Evolutionary conservation across 805 yeast species (phyloP).

Genomic region (Wickerhamiella sergipiensis): DNA sequence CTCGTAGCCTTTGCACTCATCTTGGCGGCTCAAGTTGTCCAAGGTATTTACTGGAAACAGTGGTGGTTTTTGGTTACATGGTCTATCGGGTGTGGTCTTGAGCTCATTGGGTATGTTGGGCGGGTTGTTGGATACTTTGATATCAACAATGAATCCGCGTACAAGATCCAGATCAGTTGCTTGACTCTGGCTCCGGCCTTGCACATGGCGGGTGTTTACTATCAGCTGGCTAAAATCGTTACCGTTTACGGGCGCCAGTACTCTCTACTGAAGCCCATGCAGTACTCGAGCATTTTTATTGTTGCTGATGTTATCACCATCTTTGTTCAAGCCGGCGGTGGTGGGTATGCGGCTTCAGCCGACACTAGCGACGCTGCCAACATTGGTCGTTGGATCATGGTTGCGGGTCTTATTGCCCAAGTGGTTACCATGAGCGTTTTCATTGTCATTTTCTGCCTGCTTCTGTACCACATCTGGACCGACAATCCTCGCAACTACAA

Average conservation of each 20-base stretch:
- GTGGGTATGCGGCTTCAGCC: conserved; percentile 47
- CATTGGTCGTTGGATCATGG: conserved; percentile 50
- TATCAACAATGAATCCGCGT: conserved; percentile 28
- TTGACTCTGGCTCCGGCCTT: conserved; percentile 73
- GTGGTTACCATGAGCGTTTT: conserved; percentile 56
- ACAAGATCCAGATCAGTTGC: conserved; percentile 49
- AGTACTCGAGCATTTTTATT: conserved; percentile 51
- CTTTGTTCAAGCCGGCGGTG: conserved; percentile 61
- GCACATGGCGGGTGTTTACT: conserved; percentile 73
- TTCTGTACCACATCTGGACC: conserved; percentile 18
- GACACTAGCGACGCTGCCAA: neutral
- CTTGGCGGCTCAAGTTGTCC: conserved; percentile 29
- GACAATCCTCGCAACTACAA: conserved; percentile 8
- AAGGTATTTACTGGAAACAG: conserved; percentile 37
- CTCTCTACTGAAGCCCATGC: conserved; percentile 41
- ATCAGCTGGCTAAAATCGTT: conserved; percentile 49
- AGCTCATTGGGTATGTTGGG: conserved; percentile 55
- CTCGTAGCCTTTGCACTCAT: conserved; percentile 40
- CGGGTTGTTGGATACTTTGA: conserved; percentile 34
- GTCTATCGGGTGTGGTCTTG: conserved; percentile 42
- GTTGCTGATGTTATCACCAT: conserved; percentile 51
- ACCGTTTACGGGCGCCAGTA: conserved; percentile 45
- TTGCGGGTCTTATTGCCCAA: conserved; percentile 68
- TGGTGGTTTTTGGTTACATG: conserved; percentile 55
- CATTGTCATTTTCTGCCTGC: conserved; percentile 34